Conservation (phyloP, 2,329 filamentous ascomycete genomes). For the Nigrospora osmanthi region DNA sequence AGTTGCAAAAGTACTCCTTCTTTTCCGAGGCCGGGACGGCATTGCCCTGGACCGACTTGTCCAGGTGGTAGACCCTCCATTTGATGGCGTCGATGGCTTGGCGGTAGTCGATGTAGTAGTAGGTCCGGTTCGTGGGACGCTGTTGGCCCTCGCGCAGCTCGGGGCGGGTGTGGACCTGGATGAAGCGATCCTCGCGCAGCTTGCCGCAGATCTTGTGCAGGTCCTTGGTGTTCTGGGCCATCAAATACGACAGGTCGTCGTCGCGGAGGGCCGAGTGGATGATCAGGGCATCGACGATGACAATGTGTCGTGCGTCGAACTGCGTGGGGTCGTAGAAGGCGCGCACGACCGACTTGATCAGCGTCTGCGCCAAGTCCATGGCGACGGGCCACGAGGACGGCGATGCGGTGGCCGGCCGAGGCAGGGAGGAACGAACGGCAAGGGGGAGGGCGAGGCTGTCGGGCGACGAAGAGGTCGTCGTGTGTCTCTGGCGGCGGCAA, state of each 20-base stretch:
- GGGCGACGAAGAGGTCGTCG: too few species aligned
- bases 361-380: constrained; percentile 57
- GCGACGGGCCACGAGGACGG: not conserved
- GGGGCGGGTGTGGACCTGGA: constrained; percentile 69
- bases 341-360: constrained; percentile 77
- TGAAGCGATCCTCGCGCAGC: constrained; percentile 77
- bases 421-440: too few species aligned
- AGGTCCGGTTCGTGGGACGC: constrained; percentile 77
- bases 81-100: constrained; percentile 95
- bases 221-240: constrained; percentile 86
- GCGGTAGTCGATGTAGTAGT: constrained; percentile 96
- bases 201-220: constrained; percentile 83
- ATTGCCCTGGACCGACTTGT: constrained; percentile 79
- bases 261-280: constrained; percentile 73
- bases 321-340: constrained; percentile 66
- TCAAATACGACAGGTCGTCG: constrained; percentile 78
- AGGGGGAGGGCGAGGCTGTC: too few species aligned
- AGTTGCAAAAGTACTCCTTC: constrained; percentile 82
- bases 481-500: too few species aligned
- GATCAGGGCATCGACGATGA: constrained; percentile 71
- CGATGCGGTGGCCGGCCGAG: too few species aligned
- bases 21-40: constrained; percentile 75
- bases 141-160: constrained; percentile 76
- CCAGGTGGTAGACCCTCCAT: constrained; percentile 82
- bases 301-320: constrained; percentile 59